Base-by-base conservation (phyloP, 176 grass and related monocot species). In the Puccinellia tenuiflora region DNA sequence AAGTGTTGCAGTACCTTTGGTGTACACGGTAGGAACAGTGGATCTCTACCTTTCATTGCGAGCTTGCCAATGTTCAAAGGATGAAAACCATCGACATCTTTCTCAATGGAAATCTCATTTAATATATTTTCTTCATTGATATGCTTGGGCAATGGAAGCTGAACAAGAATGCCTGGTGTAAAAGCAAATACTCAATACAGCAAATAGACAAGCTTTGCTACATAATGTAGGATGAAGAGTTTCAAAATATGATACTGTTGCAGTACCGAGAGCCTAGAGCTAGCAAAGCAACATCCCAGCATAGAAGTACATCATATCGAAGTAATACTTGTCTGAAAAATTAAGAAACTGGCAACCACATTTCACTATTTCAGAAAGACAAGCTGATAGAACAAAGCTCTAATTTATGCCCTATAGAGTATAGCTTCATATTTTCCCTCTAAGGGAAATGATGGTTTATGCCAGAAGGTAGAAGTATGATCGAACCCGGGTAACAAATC, bases 51-150 rank as follows among this genome's bases (percentile, higher is more conserved):
- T 91, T 98, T 93, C 96, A 98, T 98, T 79, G 92, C 96, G 17
- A 98, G 96, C 59, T 95, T 95, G 46, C 96, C 96, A 76, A 95
- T 95, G 86, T 98, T 98, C 68, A 98, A 78, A 68, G 96, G 96
- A 90, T 98, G 96, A 83, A 98, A 98, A 28, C 96, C 96, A 81
- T 98, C 96, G 0, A 98, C 96, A 81, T 98, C 96, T 88, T 98
- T 98, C 45, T 96, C 89, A 34, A 98, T 90, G 79, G 77, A 87
- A 5, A 98, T 93, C 71, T 96, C 91, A 6, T 52, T 91, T 66
- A 98, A 47, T 43, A 98, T 88, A 81, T 79, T 98, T 68, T 96
- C 96, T 86, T 98, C 93, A 57, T 98, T 92, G 74, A 95, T 98
- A 84, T 98, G 91, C 76, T 95, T 93, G 66, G 96, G 96, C 56